Base-by-base conservation (phyloP, 768 basidiomycete genomes). In the Gelatoporia subvermispora region DNA sequence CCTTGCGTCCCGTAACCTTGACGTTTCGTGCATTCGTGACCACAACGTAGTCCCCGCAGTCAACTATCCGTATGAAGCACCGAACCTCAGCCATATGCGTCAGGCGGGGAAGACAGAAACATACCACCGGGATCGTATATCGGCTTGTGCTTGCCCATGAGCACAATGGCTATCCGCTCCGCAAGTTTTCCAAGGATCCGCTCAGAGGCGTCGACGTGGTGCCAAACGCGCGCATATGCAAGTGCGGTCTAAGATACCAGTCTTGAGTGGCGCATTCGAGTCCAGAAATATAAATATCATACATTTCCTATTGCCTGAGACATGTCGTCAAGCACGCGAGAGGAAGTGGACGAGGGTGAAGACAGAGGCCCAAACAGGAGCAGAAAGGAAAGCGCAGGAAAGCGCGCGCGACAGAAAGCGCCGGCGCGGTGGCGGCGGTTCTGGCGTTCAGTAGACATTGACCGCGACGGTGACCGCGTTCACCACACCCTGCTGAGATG, bases 91-190 rank as follows among this genome's bases (percentile, higher is more conserved):
- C 31, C 4, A 34, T n/a, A 2, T 43, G 5, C 11, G 21, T 15
- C 10, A 38, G 11, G 21, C 48, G 31, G n/a, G n/a, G 16, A 35
- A 22, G 23, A 50, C 11, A 25, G 35, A 35, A 7, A 70, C 85
- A 50, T 53, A 93, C 95, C 81, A 55, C 85, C 78, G 9, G 91
- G 92, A 68, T 98, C 93, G 60, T 90, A 98, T 35, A 94, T 91
- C 5, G 95, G 94, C 64, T 98, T 99, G 68, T 98, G 93, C 71
- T 98, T 99, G 62, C 95, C 96, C 95, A 97, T 97, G 40, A 99
- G 77, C 25, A 93, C 93, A 49, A 91, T 79, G 3, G 96, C 95
- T 58, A 99, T 96, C 31, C 92, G 79, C 59, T 89, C 85, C 5
- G 96, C 94, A 9, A 98, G 78, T 74, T 94, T 92, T 63, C 96